Percentiles rank a stretch among this genome's conserved stretches.
Conservation (phyloP, 1,284 basidiomycete species). For the Caloboletus inedulis region DNA sequence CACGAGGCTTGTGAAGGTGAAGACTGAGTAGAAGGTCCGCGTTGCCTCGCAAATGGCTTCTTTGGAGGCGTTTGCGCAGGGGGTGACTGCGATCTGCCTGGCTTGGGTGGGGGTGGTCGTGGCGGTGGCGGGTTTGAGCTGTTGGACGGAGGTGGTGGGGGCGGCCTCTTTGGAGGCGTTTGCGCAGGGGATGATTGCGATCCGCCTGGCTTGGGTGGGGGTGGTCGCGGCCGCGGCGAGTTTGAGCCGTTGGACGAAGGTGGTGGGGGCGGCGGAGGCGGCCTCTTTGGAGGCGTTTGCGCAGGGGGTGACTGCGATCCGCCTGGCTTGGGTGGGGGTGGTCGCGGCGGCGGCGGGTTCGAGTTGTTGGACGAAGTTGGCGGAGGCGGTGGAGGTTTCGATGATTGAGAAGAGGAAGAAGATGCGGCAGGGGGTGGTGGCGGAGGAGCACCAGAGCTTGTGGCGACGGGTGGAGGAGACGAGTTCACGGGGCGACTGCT, state of each 20-base stretch:
- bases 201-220: background rate
- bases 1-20: constrained; percentile 1
- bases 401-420: constrained; percentile 25
- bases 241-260: constrained; percentile 1
- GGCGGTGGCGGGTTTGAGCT: constrained; percentile 5
- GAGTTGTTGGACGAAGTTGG: constrained; percentile 7
- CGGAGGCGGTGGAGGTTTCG: constrained; percentile 18
- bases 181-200: background rate
- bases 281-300: background rate
- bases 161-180: constrained; percentile 4
- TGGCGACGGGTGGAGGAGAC: constrained; percentile 20
- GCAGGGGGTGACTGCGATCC: background rate
- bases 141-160: constrained; percentile 10
- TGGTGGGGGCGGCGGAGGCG: constrained; percentile 12
- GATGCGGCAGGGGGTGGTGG: constrained; percentile 25
- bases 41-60: constrained; percentile 3
- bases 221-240: constrained; percentile 7
- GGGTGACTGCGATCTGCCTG: background rate
- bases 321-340: background rate
- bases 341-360: constrained; percentile 5
- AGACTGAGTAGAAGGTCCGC: background rate
- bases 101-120: background rate
- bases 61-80: background rate
- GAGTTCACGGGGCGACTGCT: constrained; percentile 4
- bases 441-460: constrained; percentile 17